Evolutionary conservation across 1,139 yeast genomes (phyloP), one percentile per base, ranked within the genome.

Genomic region (Zygotorulaspora mrakii): DNA sequence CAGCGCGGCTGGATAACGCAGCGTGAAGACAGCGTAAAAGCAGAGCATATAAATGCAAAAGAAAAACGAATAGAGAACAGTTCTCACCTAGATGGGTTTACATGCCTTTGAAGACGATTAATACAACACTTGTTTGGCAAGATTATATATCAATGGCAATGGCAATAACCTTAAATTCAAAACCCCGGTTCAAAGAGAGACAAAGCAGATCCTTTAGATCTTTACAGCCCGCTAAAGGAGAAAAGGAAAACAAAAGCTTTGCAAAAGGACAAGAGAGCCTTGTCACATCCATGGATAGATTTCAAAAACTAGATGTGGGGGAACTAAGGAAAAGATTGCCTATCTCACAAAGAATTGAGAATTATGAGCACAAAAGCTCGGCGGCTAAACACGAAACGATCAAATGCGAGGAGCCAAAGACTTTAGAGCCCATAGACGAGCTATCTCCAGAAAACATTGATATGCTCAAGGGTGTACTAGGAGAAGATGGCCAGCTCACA

Each of bases 381-480:
- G 39, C 39, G 43, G 43, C 39, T 39, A 39, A 31, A 31, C 35
- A 26, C 5, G 30, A 28, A 28, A 24, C 35, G 25, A 12, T 39
- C 34, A n/a, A 25, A 25, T 16, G 31, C 24, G 14, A 26, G 17
- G 17, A 28, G 3, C 14, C 10, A 16, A 28, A 14, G 7, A n/a
- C 21, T 16, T 23, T 43, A 26, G 47, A 40, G 14, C 40, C 47
- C n/a, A 40, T 40, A 14, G 38, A 35, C 17, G 47, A 43, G 22
- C 11, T 34, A 13, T 31, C 43, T 10, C 17, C 27, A 21, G 39
- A 43, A 10, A 34, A 35, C 28, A 6, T 39, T 8, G 36, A 33
- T 10, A 14, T 27, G 17, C 12, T 35, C n/a, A 21, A 25, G n/a
- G 43, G 35, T 3, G 17, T 31, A 11, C 8, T 28, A n/a, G 16